Evolutionary conservation across 2,329 filamentous ascomycete species (phyloP).

Genomic region (Exophiala viscosa): DNA sequence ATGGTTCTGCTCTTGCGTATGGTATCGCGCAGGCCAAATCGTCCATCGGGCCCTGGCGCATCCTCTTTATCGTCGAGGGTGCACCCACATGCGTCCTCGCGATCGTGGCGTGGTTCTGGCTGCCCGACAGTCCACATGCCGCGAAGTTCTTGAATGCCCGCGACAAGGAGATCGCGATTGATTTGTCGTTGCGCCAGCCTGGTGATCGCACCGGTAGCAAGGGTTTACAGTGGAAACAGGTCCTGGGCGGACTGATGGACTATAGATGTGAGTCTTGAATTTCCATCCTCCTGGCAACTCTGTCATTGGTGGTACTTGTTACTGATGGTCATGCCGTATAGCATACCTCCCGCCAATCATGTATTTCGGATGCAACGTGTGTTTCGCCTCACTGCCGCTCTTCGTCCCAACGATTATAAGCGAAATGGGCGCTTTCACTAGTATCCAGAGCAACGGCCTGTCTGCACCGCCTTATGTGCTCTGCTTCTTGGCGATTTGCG

Average conservation of each 20-base stretch:
- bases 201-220: conserved; percentile 26
- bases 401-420: conserved; percentile 62
- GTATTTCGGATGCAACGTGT: conserved; percentile 62
- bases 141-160: conserved; percentile 42
- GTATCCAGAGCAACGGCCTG: conserved; percentile 66
- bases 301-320: conserved; percentile 12
- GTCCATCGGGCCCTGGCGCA: conserved; percentile 60
- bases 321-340: not conserved
- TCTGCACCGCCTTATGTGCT: conserved; percentile 69
- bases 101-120: conserved; percentile 50
- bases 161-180: conserved; percentile 34
- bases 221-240: conserved; percentile 45
- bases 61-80: conserved; percentile 65
- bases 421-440: conserved; percentile 62
- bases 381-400: conserved; percentile 62
- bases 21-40: conserved; percentile 57
- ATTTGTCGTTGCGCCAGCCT: conserved; percentile 26
- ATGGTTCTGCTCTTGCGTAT: conserved; percentile 40
- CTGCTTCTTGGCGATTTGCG: conserved; percentile 62
- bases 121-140: conserved; percentile 45
- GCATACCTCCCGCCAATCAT: conserved; percentile 47
- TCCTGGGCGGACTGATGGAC: conserved; percentile 45
- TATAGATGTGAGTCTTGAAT: conserved; percentile 47
- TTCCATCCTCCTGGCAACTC: too few relatives aligned
- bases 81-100: conserved; percentile 57